These are phyloP conservation scores for Lentinula lateritia DNA, from an alignment of 768 basidiomycete species.

Conservation along the genomic window DNA sequence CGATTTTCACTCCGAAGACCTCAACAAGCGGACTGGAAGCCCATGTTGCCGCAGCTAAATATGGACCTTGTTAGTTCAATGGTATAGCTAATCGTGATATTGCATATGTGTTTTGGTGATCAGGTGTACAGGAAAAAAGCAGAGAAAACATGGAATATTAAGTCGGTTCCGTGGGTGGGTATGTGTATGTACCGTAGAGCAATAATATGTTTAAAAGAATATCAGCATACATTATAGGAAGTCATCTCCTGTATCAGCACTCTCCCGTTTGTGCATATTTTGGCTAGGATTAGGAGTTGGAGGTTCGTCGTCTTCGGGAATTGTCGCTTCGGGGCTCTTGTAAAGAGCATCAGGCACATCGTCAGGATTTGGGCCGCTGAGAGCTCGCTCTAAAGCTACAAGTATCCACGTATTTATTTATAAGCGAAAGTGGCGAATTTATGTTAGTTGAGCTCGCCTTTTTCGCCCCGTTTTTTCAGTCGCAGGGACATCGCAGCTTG, in stretches of 20 bases:
- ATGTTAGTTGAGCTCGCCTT: constrained; percentile 29
- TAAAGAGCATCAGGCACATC: constrained; percentile 33
- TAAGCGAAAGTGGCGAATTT: neutral
- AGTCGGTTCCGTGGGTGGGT: neutral
- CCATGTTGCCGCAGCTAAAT: constrained; percentile 37
- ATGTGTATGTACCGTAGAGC: neutral
- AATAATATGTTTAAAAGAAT: neutral
- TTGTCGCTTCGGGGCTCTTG: constrained; percentile 33
- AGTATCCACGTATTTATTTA: neutral
- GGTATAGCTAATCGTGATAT: neutral
- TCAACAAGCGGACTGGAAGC: constrained; percentile 38
- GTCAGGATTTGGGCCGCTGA: constrained; percentile 28
- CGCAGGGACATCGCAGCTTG: constrained; percentile 78
- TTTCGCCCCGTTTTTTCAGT: constrained; percentile 87
- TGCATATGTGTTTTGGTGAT: neutral
- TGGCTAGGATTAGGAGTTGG: constrained; percentile 18
- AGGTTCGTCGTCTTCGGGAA: constrained; percentile 41
- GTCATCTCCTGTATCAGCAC: constrained; percentile 28
- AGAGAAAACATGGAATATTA: neutral
- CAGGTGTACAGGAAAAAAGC: neutral
- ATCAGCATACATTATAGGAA: neutral
- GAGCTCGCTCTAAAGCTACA: constrained; percentile 51
- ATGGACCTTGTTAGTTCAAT: constrained; percentile 27
- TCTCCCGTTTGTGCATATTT: constrained; percentile 36
- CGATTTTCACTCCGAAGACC: constrained; percentile 39